Evolutionary conservation across 78 protist genomes (phyloP).

Genomic region (Dictyostelium purpureum): DNA sequence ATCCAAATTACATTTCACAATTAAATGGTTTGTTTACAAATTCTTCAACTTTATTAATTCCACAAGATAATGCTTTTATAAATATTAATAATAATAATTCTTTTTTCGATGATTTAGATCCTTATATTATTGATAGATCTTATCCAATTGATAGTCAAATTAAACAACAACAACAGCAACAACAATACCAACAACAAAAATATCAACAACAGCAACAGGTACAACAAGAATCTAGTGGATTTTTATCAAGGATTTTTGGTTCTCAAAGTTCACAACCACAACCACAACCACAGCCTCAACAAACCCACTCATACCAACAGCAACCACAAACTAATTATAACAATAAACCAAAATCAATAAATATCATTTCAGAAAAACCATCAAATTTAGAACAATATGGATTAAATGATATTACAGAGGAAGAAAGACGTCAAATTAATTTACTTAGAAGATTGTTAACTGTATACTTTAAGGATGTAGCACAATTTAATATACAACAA

Average conservation of each 20-base stretch:
- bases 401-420: constrained; percentile 9
- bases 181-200: background rate
- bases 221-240: constrained; percentile 9
- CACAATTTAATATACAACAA: constrained; percentile 88
- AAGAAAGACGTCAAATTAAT: constrained; percentile 9
- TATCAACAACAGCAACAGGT: background rate
- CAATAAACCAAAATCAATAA: background rate
- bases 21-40: background rate
- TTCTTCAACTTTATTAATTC: background rate
- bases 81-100: background rate
- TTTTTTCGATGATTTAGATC: constrained; percentile 41
- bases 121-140: constrained; percentile 57
- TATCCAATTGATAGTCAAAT: constrained; percentile 46
- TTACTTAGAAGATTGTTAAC: constrained; percentile 42
- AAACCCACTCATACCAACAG: background rate
- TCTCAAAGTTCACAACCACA: background rate
- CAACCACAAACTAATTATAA: background rate
- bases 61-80: background rate
- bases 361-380: background rate
- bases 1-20: constrained; percentile 80
- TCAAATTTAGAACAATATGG: constrained; percentile 10
- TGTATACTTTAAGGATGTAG: constrained; percentile 84
- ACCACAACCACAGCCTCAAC: constrained; percentile 1
- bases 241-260: constrained; percentile 21
- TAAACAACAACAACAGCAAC: constrained; percentile 9